These are phyloP conservation scores for Akanthomyces muscarius DNA, from an alignment of 2,329 filamentous ascomycete genomes.

Conservation along the genomic window DNA sequence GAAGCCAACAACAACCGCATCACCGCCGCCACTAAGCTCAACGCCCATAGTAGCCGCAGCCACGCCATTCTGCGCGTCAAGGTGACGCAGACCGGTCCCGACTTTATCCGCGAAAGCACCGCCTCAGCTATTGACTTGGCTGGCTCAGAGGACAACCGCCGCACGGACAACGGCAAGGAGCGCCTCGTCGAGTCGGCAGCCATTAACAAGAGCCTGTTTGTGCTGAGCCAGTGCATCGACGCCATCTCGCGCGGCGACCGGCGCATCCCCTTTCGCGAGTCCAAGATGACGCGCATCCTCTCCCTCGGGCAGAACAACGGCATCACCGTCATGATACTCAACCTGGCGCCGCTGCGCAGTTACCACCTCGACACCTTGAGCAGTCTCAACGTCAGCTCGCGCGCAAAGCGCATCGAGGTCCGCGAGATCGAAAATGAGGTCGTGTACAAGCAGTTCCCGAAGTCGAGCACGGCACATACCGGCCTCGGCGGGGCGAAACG, in stretches of 20 bases:
- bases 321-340: slow-evolving; percentile 93
- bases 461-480: slow-evolving; percentile 42
- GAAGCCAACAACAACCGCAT: slow-evolving; percentile 88
- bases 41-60: slow-evolving; percentile 83
- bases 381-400: slow-evolving; percentile 89
- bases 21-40: slow-evolving; percentile 86
- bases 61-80: slow-evolving; percentile 91
- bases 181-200: slow-evolving; percentile 90
- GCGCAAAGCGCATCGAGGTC: slow-evolving; percentile 94
- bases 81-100: slow-evolving; percentile 69
- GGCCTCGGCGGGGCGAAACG: slow-evolving; percentile 38
- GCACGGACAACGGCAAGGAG: slow-evolving; percentile 91
- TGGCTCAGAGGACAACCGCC: slow-evolving; percentile 90
- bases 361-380: slow-evolving; percentile 93
- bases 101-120: slow-evolving; percentile 69
- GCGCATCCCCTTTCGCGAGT: slow-evolving; percentile 88
- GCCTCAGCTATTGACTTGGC: slow-evolving; percentile 93
- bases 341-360: slow-evolving; percentile 83
- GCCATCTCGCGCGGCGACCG: slow-evolving; percentile 74
- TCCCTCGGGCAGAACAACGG: slow-evolving; percentile 93
- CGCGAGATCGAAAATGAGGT: slow-evolving; percentile 95
- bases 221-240: slow-evolving; percentile 91
- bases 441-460: slow-evolving; percentile 72
- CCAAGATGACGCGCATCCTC: slow-evolving; percentile 94
- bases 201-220: slow-evolving; percentile 97